These are phyloP conservation scores for Cyanodermella asteris DNA, from an alignment of 2,329 filamentous ascomycete genomes.

Conservation along the genomic window DNA sequence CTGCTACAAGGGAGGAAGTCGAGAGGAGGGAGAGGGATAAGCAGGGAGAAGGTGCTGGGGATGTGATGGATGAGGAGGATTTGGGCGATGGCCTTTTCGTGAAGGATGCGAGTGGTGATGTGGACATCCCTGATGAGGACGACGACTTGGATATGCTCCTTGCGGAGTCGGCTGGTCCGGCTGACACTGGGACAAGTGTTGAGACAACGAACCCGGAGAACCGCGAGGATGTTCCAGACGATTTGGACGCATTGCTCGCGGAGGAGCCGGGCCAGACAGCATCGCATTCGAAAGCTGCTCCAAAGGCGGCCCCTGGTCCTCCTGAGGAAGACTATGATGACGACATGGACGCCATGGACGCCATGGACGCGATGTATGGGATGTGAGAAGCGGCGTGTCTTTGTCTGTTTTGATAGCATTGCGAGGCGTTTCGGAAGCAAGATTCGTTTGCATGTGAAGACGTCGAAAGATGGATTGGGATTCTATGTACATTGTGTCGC, in stretches of 20 bases:
- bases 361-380: slow-evolving; percentile 36
- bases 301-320: neutral
- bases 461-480: too few species aligned
- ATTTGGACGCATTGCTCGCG: slow-evolving; percentile 31
- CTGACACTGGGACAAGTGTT: slow-evolving; percentile 10
- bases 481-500: too few species aligned
- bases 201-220: slow-evolving; percentile 9
- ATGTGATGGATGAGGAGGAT: slow-evolving; percentile 13
- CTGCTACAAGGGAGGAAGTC: slow-evolving; percentile 1
- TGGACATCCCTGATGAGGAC: slow-evolving; percentile 1
- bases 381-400: too few species aligned
- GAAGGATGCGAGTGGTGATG: slow-evolving; percentile 5
- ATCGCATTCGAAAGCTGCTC: neutral
- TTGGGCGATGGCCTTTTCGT: slow-evolving; percentile 4
- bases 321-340: slow-evolving; percentile 29
- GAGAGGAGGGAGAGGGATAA: neutral
- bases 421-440: too few species aligned
- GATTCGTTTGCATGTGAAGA: too few species aligned
- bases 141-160: too few species aligned
- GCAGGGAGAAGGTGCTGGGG: slow-evolving; percentile 6
- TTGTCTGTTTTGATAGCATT: too few species aligned
- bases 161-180: too few species aligned
- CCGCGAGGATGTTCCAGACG: slow-evolving; percentile 24
- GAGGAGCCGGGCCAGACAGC: slow-evolving; percentile 16
- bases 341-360: slow-evolving; percentile 47